Conservation (phyloP, 345 rosid species). For the Melastoma malabathricum region DNA sequence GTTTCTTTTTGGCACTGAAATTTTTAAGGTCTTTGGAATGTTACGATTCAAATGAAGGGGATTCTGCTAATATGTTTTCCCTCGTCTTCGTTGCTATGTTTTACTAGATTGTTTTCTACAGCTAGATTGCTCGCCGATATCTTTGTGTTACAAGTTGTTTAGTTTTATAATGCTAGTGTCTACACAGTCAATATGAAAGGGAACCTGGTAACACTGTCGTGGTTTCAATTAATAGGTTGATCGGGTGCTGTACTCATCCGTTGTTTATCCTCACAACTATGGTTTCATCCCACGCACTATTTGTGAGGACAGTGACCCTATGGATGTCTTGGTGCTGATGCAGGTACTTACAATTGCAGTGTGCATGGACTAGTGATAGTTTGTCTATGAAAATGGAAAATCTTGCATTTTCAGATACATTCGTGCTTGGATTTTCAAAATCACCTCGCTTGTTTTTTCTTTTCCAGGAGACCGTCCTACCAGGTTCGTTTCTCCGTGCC, state of each 20-base stretch:
- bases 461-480: slow-evolving; percentile 73
- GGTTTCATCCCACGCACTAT: slow-evolving; percentile 93
- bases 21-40: no score
- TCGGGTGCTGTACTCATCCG: slow-evolving; percentile 89
- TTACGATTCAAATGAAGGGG: no score
- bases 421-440: slow-evolving; percentile 2
- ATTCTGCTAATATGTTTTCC: no score
- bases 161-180: no score
- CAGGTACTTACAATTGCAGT: slow-evolving; percentile 38
- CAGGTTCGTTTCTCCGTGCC: slow-evolving; percentile 91
- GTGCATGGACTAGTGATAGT: background rate
- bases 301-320: slow-evolving; percentile 96
- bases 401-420: no score
- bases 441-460: background rate
- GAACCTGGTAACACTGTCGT: no score
- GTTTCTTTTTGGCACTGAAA: no score
- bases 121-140: no score
- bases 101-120: no score
- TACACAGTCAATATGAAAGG: background rate
- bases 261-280: slow-evolving; percentile 98
- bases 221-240: slow-evolving; percentile 45
- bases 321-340: slow-evolving; percentile 92
- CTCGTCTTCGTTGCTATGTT: no score
- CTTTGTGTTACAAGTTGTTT: no score
- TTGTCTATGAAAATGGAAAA: no score